Base-by-base conservation (phyloP, 352 stramenopile species). In the Phytophthora melonis region DNA sequence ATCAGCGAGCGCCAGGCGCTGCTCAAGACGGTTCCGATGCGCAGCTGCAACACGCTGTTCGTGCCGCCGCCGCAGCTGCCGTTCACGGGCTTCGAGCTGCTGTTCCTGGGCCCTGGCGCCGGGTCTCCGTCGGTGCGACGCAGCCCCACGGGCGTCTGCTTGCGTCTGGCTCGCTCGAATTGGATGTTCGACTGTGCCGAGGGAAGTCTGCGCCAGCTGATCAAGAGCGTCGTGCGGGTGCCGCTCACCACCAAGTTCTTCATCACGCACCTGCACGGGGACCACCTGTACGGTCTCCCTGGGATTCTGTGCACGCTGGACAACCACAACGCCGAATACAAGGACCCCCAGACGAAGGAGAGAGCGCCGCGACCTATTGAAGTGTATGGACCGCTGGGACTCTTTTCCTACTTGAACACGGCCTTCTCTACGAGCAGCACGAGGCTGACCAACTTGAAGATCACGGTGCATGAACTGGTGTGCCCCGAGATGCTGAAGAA, bases 101-200 rank as follows among this genome's bases (percentile, higher is more conserved):
- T 93, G 21, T 96, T 95, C 45, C 75, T 97, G 5, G 90, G 90
- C 47, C 96, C 90, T 45, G 90, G 87, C 55, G 90, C 89, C 7
- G 90, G 90, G 9, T 91, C 87, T 57, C 89, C 90, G 30, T 91
- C 84, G 0, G 78, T 94, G 54, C 80, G 77, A 3, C 86, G 87
- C 59, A 93, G 92, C 49, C 83, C 87, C 3, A 91, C 80, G 1
- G 76, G 78, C 13, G 59, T 92, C 32, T 93, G 88, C 70, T 50
- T 93, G 63, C 83, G 86, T 1, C 71, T 93, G 13, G 79, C 80
- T 16, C 88, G 90, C 50, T 80, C 77, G 39, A 95, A 91, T 63
- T 97, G 89, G 89, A 93, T 97, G 81, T 96, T 97, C 59, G 91
- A 97, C 77, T 96, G 90, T 45, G 91, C 87, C 0, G 91, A 97